phyloP scores from a whole-genome alignment of 805 yeast genomes.

The Wickerhamomyces queroliae region DNA sequence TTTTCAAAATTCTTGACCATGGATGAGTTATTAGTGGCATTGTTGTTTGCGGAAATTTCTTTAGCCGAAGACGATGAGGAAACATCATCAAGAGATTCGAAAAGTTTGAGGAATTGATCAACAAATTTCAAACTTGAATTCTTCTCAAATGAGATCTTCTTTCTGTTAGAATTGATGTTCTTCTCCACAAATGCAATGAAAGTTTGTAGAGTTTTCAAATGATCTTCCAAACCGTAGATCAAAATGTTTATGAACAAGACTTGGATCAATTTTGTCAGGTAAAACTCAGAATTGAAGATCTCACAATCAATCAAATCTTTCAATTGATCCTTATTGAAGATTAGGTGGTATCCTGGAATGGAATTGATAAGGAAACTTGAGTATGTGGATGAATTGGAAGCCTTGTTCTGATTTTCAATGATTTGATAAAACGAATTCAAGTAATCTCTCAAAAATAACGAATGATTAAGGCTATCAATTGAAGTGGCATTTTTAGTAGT shows the following conservation, averaged over 20 bases:
- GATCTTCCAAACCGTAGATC: conserved; percentile 11
- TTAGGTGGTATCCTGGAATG: conserved; percentile 9
- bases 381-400: conserved; percentile 18
- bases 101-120: conserved; percentile 8
- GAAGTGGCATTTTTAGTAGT: neutral
- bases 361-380: conserved; percentile 8
- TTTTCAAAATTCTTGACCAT: neutral
- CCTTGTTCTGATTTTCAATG: conserved; percentile 14
- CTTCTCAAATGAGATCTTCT: conserved; percentile 20
- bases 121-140: conserved; percentile 14
- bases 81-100: conserved; percentile 3
- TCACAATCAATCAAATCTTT: conserved; percentile 15
- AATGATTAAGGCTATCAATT: conserved; percentile 1
- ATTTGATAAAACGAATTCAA: conserved; percentile 20
- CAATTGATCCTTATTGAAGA: conserved; percentile 17
- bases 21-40: neutral
- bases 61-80: no score
- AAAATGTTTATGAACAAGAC: conserved; percentile 15
- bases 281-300: conserved; percentile 20
- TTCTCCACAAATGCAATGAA: conserved; percentile 15
- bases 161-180: conserved; percentile 19
- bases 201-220: conserved; percentile 6
- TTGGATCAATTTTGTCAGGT: conserved; percentile 14
- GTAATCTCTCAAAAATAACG: conserved; percentile 14
- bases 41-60: neutral